Evolutionary conservation across 768 basidiomycete genomes (phyloP).

Genomic region (Udeniomyces megalosporus): DNA sequence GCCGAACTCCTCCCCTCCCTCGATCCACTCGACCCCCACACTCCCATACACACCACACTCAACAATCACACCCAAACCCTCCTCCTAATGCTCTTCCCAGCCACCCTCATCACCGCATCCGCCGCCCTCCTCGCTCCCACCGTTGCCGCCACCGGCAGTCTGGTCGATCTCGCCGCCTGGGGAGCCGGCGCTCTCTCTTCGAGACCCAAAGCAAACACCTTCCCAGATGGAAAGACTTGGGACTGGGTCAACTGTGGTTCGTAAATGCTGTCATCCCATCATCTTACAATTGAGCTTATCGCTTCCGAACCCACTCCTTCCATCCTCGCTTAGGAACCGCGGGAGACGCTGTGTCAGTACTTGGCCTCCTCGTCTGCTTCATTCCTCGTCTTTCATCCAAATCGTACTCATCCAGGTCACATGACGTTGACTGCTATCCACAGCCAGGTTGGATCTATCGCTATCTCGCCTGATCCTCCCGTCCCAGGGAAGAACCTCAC

Average conservation of each 20-base stretch:
- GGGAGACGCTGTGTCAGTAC: constrained; percentile 7
- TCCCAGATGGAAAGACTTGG: constrained; percentile 39
- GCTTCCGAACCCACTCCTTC: background rate
- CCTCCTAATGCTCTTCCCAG: background rate
- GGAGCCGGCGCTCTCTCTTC: constrained; percentile 18
- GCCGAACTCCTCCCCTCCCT: background rate
- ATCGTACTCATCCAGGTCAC: constrained; percentile 18
- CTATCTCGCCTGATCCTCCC: constrained; percentile 72
- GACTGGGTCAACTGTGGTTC: constrained; percentile 57
- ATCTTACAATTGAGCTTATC: too few relatives aligned
- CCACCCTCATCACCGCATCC: background rate
- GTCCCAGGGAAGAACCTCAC: constrained; percentile 71
- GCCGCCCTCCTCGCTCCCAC: background rate
- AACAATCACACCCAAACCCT: background rate
- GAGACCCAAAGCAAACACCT: constrained; percentile 25
- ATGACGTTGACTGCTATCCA: constrained; percentile 21
- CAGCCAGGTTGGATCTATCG: constrained; percentile 44
- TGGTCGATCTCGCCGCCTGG: constrained; percentile 24
- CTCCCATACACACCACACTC: background rate
- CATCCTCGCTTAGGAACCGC: background rate
- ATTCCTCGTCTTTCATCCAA: background rate
- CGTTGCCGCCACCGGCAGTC: constrained; percentile 10
- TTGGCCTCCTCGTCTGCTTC: background rate
- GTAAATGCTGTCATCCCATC: constrained; percentile 21
- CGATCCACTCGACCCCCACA: background rate